Conservation (phyloP, 1,139 yeast species). For the Suhomyces maxii region DNA sequence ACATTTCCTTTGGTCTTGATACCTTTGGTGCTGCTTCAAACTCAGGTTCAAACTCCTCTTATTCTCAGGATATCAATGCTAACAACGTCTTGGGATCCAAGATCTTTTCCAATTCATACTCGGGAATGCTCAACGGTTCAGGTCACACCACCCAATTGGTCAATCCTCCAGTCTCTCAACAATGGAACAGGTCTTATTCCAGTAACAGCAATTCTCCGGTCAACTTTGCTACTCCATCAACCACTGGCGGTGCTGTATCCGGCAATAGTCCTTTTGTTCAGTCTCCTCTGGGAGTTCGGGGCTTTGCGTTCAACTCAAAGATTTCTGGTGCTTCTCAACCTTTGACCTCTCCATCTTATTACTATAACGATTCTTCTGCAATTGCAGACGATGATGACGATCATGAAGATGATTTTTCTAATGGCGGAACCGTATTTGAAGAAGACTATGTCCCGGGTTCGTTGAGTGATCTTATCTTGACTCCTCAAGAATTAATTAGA, state of each 20-base stretch:
- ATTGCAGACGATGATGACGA: slow-evolving; percentile 18
- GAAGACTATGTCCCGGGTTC: slow-evolving; percentile 82
- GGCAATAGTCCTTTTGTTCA: slow-evolving; percentile 2
- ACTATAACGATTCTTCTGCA: slow-evolving; percentile 17
- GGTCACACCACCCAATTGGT: neutral
- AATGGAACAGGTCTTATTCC: slow-evolving; percentile 2
- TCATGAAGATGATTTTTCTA: slow-evolving; percentile 10
- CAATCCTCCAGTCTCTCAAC: neutral
- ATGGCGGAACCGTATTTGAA: slow-evolving; percentile 36
- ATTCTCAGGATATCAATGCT: neutral
- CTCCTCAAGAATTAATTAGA: slow-evolving; percentile 73
- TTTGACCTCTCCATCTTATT: slow-evolving; percentile 10
- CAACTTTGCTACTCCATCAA: slow-evolving; percentile 4
- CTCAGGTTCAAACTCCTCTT: neutral
- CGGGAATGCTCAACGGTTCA: neutral
- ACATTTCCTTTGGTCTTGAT: slow-evolving; percentile 8
- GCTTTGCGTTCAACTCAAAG: slow-evolving; percentile 7
- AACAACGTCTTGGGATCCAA: slow-evolving; percentile 1
- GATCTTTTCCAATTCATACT: neutral
- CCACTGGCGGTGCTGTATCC: neutral
- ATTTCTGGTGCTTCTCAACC: slow-evolving; percentile 2
- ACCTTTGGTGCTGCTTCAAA: neutral
- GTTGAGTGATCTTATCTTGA: slow-evolving; percentile 63
- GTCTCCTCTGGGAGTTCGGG: slow-evolving; percentile 9
- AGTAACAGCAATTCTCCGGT: neutral